phyloP scores from a whole-genome alignment of 768 basidiomycete genomes.

The Lactarius vividus region DNA sequence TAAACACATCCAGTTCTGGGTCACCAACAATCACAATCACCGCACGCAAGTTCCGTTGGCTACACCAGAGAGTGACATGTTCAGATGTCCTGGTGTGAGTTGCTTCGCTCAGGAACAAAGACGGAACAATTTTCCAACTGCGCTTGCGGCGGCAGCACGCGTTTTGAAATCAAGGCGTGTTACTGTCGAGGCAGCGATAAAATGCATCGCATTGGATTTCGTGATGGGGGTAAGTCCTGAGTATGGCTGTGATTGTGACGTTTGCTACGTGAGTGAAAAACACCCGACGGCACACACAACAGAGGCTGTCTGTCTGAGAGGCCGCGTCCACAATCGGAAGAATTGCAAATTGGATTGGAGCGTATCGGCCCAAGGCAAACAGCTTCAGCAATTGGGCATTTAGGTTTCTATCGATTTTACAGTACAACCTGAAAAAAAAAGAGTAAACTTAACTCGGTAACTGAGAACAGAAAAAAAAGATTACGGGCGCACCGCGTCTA shows the following conservation, averaged over 20 bases:
- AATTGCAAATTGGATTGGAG: neutral
- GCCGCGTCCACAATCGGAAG: neutral
- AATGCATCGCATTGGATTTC: constrained; percentile 42
- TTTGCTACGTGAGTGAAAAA: constrained; percentile 18
- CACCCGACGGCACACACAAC: neutral
- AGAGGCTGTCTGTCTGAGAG: constrained; percentile 1
- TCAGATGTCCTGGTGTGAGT: constrained; percentile 55
- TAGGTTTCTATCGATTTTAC: neutral
- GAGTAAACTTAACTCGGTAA: neutral
- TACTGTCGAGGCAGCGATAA: constrained; percentile 66
- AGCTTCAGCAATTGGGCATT: neutral
- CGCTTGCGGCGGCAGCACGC: constrained; percentile 48
- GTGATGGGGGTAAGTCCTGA: constrained; percentile 34
- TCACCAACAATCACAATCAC: constrained; percentile 65
- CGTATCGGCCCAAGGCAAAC: neutral
- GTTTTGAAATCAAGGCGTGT: constrained; percentile 55
- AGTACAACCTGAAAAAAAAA: neutral
- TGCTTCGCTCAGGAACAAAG: constrained; percentile 50
- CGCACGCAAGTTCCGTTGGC: constrained; percentile 77
- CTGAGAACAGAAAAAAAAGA: neutral
- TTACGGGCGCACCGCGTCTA: neutral
- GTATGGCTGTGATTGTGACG: constrained; percentile 24
- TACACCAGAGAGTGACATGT: constrained; percentile 49
- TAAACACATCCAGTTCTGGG: constrained; percentile 45
- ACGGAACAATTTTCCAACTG: constrained; percentile 42